phyloP scores from a whole-genome alignment of 441 rosid genomes.

The Mallotus japonicus region DNA sequence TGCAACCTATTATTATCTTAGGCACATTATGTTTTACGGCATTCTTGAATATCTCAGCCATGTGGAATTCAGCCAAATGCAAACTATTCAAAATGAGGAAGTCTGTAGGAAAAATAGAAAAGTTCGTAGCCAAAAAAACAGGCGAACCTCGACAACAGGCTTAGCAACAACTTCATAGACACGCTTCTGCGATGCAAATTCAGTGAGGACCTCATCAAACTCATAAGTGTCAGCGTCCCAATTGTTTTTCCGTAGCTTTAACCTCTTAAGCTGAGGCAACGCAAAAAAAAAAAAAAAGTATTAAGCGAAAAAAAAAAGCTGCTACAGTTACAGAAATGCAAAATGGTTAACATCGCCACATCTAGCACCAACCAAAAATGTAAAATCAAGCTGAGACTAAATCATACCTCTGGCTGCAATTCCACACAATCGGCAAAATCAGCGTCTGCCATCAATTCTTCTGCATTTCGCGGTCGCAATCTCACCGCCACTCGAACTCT shows the following conservation, averaged over 20 bases:
- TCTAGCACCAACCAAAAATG: too few species aligned
- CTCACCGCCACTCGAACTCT: conserved; percentile 94
- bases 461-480: conserved; percentile 78
- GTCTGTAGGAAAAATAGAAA: too few species aligned
- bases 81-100: too few species aligned
- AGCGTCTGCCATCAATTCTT: conserved; percentile 78
- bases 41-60: conserved; percentile 8
- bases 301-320: not conserved
- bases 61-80: not conserved
- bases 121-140: conserved; percentile 4
- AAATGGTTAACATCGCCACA: conserved; percentile 2
- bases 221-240: conserved; percentile 94
- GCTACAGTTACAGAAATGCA: not conserved
- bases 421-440: conserved; percentile 98
- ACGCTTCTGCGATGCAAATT: conserved; percentile 92
- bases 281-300: conserved; percentile 10
- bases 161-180: conserved; percentile 96
- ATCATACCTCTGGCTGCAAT: conserved; percentile 76
- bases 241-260: conserved; percentile 91
- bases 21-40: not conserved
- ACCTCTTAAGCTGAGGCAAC: conserved; percentile 66
- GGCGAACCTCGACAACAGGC: conserved; percentile 92
- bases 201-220: conserved; percentile 89
- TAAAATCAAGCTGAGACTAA: not conserved
- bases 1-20: conserved; percentile 1